These are phyloP conservation scores for Colletotrichum viniferum DNA, from an alignment of 2,329 filamentous ascomycete species.

Conservation along the genomic window DNA sequence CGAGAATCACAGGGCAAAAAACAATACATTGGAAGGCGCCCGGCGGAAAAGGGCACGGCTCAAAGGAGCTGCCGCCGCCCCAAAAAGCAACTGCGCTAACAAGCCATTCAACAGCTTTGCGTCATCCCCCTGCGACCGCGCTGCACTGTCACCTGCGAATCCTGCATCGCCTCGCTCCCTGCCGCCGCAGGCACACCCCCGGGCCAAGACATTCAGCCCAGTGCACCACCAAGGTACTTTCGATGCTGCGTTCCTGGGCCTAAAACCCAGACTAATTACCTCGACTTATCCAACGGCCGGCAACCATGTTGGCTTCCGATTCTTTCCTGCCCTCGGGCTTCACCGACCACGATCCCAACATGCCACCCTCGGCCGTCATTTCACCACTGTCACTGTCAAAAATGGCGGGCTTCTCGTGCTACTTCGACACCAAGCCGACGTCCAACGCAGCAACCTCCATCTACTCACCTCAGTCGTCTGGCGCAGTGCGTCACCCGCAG, in stretches of 20 bases:
- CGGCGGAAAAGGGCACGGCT: not conserved
- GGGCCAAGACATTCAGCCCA: slow-evolving; percentile 7
- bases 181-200: not conserved
- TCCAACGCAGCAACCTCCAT: slow-evolving; percentile 23
- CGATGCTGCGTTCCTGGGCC: slow-evolving; percentile 3
- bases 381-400: slow-evolving; percentile 42
- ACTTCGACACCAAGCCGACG: slow-evolving; percentile 37
- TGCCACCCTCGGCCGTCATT: slow-evolving; percentile 38
- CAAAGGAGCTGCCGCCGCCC: not conserved
- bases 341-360: slow-evolving; percentile 35
- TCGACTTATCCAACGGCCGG: slow-evolving; percentile 24
- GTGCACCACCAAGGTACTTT: not conserved
- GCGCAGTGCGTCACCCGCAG: slow-evolving; percentile 22
- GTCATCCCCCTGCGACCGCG: slow-evolving; percentile 8
- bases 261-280: not conserved
- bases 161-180: slow-evolving; percentile 1
- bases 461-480: slow-evolving; percentile 26
- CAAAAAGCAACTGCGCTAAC: slow-evolving; percentile 16
- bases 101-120: slow-evolving; percentile 14
- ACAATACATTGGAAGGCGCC: not conserved
- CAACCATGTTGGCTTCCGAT: slow-evolving; percentile 46
- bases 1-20: not conserved
- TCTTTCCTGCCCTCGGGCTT: slow-evolving; percentile 46
- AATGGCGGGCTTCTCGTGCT: slow-evolving; percentile 32
- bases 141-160: not conserved